Conservation (phyloP, 2,329 filamentous ascomycete genomes). For the Drechmeria coniospora region DNA sequence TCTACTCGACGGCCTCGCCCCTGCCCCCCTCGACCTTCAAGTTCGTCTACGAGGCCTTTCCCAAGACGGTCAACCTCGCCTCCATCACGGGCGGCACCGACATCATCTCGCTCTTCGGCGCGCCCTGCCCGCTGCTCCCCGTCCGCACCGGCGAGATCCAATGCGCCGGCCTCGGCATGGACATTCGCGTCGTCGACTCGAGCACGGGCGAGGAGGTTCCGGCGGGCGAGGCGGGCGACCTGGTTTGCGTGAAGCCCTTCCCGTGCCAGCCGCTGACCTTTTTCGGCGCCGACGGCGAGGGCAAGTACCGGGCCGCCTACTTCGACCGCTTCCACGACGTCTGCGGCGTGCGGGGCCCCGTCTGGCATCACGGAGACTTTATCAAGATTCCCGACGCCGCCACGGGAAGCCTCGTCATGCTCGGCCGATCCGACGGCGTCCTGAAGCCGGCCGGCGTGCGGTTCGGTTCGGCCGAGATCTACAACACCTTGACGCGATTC, state of each 20-base stretch:
- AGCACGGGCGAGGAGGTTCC: slow-evolving; percentile 37
- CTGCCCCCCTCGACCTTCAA: slow-evolving; percentile 84
- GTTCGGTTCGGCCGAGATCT: slow-evolving; percentile 90
- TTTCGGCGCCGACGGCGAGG: slow-evolving; percentile 49
- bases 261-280: slow-evolving; percentile 85
- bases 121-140: slow-evolving; percentile 61
- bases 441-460: slow-evolving; percentile 83
- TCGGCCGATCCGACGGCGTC: slow-evolving; percentile 83
- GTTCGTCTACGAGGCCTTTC: slow-evolving; percentile 78
- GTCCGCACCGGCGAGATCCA: slow-evolving; percentile 63
- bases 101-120: slow-evolving; percentile 88
- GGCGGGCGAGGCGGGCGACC: slow-evolving; percentile 62
- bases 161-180: slow-evolving; percentile 65
- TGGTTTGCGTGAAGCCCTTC: slow-evolving; percentile 77
- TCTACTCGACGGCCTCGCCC: slow-evolving; percentile 89
- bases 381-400: slow-evolving; percentile 48
- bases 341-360: slow-evolving; percentile 22
- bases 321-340: slow-evolving; percentile 61
- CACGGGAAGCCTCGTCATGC: slow-evolving; percentile 74
- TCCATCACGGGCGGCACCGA: slow-evolving; percentile 95
- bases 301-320: slow-evolving; percentile 72
- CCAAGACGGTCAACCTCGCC: slow-evolving; percentile 64
- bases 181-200: slow-evolving; percentile 46
- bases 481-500: slow-evolving; percentile 78
- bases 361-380: slow-evolving; percentile 96